phyloP scores from a whole-genome alignment of 1,284 basidiomycete species.

The Malassezia dermatis region DNA sequence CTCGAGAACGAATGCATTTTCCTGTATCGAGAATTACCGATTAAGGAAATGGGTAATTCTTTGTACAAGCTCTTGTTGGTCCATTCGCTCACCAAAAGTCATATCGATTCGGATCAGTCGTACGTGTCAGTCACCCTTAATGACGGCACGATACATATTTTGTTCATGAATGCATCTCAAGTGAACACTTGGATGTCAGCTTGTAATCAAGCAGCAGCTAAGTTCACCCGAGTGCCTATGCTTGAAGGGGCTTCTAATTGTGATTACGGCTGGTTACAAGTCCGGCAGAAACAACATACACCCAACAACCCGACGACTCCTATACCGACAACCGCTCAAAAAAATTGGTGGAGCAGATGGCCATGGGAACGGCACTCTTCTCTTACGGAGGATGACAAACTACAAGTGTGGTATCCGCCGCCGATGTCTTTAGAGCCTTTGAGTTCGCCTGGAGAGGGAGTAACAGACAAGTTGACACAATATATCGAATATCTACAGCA shows the following conservation, averaged over 20 bases:
- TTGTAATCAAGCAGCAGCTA: slow-evolving; percentile 96
- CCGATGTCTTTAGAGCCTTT: slow-evolving; percentile 70
- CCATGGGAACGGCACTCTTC: not conserved
- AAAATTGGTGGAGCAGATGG: not conserved
- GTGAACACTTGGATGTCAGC: not conserved
- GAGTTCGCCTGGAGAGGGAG: slow-evolving; percentile 77
- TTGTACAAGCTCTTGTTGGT: slow-evolving; percentile 1
- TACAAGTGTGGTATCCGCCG: slow-evolving; percentile 77
- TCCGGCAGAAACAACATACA: not conserved
- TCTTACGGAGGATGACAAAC: not conserved
- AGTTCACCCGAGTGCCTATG: slow-evolving; percentile 82
- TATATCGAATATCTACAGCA: slow-evolving; percentile 55
- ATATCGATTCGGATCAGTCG: slow-evolving; percentile 8
- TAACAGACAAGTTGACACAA: slow-evolving; percentile 48
- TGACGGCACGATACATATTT: slow-evolving; percentile 26
- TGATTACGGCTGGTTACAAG: slow-evolving; percentile 82
- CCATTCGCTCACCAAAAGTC: slow-evolving; percentile 7
- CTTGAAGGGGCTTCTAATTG: slow-evolving; percentile 93
- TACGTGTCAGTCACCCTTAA: slow-evolving; percentile 2
- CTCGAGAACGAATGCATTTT: not conserved
- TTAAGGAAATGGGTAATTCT: not conserved
- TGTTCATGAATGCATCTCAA: not conserved
- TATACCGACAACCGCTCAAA: not conserved
- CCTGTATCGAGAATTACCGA: not conserved
- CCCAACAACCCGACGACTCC: not conserved